phyloP scores from a whole-genome alignment of 305 asterid genomes.

The Fraxinus velutina region DNA sequence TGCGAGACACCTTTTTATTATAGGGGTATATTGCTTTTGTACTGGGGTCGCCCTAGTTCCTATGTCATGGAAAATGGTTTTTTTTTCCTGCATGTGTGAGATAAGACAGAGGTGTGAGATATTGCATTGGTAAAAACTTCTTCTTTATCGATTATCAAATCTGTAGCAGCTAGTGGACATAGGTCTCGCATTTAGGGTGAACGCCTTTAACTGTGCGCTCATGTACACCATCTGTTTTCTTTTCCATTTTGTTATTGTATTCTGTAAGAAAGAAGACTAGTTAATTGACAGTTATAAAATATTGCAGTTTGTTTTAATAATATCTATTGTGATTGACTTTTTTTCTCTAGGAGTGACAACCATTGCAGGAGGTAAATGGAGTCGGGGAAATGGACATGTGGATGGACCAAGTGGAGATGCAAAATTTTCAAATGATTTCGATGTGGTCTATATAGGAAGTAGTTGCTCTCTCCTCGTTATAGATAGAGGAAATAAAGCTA shows the following conservation, averaged over 20 bases:
- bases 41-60: not conserved
- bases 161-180: not conserved
- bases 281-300: not conserved
- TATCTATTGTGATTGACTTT: slow-evolving; percentile 3
- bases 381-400: slow-evolving; percentile 56
- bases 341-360: slow-evolving; percentile 67
- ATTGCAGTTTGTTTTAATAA: not conserved
- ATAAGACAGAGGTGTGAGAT: not conserved
- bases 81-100: not conserved
- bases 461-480: slow-evolving; percentile 97
- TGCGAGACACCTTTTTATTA: not conserved
- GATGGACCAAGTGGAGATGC: slow-evolving; percentile 90
- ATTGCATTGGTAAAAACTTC: not conserved
- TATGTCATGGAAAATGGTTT: not conserved
- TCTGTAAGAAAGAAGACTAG: not conserved
- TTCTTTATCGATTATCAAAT: not conserved
- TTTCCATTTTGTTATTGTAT: not conserved
- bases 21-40: not conserved
- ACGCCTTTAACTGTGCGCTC: not conserved
- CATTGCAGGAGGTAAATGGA: slow-evolving; percentile 90
- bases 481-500: slow-evolving; percentile 91
- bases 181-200: not conserved
- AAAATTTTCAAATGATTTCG: slow-evolving; percentile 89
- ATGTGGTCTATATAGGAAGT: slow-evolving; percentile 87
- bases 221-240: not conserved